Conservation (phyloP, 257 asterid species). For the Penstemon barbatus region DNA sequence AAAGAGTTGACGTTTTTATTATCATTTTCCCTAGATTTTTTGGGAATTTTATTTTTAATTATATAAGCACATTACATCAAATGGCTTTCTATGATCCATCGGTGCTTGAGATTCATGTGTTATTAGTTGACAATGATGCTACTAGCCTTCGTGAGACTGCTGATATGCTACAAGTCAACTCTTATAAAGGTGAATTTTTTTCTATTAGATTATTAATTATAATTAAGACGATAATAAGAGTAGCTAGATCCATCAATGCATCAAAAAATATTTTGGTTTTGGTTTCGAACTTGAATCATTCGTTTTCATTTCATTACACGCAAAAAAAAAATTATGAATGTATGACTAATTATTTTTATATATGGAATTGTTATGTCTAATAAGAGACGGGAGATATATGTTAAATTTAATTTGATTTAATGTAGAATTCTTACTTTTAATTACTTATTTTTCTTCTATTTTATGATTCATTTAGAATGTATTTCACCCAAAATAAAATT, state of each 20-base stretch:
- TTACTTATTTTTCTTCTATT: background rate
- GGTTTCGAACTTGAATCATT: background rate
- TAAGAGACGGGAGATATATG: too few relatives aligned
- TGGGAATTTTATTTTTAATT: too few relatives aligned
- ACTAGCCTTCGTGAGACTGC: conserved; percentile 20
- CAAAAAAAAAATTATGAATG: too few relatives aligned
- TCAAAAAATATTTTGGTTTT: background rate
- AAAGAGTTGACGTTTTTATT: background rate
- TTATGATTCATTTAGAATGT: background rate
- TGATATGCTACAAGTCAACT: conserved; percentile 28
- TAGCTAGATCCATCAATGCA: too few relatives aligned
- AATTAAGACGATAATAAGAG: too few relatives aligned
- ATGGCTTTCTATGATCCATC: conserved; percentile 33
- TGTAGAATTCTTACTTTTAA: background rate
- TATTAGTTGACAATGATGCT: conserved; percentile 29
- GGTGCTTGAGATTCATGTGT: conserved; percentile 30
- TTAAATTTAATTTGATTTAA: too few relatives aligned
- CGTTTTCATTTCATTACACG: too few relatives aligned
- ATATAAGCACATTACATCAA: background rate
- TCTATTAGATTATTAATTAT: background rate
- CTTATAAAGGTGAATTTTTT: conserved; percentile 28
- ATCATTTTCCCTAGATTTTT: background rate
- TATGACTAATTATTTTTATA: too few relatives aligned
- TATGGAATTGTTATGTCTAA: too few relatives aligned
- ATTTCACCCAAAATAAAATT: background rate